phyloP scores from a whole-genome alignment of 2,329 filamentous ascomycete species.

The Arachnopeziza araneosa region DNA sequence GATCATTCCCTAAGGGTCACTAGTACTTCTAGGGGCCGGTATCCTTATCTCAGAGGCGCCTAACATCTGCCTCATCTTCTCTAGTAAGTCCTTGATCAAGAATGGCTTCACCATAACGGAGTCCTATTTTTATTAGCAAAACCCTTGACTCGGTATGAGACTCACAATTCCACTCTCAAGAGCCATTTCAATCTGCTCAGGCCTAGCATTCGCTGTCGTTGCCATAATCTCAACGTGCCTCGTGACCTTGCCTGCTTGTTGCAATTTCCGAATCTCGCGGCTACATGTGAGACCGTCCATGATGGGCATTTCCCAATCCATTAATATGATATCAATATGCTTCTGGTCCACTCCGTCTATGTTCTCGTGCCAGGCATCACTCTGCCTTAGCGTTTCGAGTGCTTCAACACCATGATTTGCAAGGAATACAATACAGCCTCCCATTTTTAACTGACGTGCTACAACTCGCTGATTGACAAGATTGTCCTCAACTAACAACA shows the following conservation, averaged over 20 bases:
- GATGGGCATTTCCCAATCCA: slow-evolving; percentile 74
- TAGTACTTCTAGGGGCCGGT: too few relatives aligned
- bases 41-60: too few relatives aligned
- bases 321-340: slow-evolving; percentile 57
- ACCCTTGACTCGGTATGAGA: background rate
- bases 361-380: slow-evolving; percentile 22
- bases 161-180: slow-evolving; percentile 21
- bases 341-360: slow-evolving; percentile 16
- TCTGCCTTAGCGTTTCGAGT: slow-evolving; percentile 35
- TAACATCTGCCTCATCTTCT: slow-evolving; percentile 8
- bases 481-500: slow-evolving; percentile 58
- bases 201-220: slow-evolving; percentile 30
- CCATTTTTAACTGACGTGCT: slow-evolving; percentile 42
- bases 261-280: slow-evolving; percentile 53
- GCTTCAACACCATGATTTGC: slow-evolving; percentile 55
- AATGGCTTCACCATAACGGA: slow-evolving; percentile 16
- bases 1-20: too few relatives aligned
- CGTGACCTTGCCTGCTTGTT: slow-evolving; percentile 46
- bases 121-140: background rate
- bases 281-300: slow-evolving; percentile 67
- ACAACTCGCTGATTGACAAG: slow-evolving; percentile 55
- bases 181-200: slow-evolving; percentile 24
- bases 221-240: slow-evolving; percentile 35
- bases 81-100: slow-evolving; percentile 7
- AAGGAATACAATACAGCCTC: slow-evolving; percentile 37